Conservation (phyloP, 1,284 basidiomycete species). For the Heterobasidion occidentale region DNA sequence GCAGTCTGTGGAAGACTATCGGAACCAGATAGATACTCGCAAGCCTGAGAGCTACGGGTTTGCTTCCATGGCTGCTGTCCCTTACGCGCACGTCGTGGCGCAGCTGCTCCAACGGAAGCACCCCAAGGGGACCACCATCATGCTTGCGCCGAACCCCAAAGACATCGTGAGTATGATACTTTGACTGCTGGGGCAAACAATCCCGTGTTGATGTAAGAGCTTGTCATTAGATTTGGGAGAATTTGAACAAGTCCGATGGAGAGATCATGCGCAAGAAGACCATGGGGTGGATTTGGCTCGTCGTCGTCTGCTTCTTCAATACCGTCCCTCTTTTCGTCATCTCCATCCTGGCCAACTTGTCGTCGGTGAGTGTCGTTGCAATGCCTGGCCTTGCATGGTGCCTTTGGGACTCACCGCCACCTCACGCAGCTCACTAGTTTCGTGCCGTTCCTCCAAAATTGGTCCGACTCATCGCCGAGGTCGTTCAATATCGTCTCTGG, state of each 20-base stretch:
- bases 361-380: slow-evolving; percentile 40
- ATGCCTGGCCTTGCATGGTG: slow-evolving; percentile 1
- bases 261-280: slow-evolving; percentile 61
- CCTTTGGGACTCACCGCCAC: not conserved
- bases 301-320: slow-evolving; percentile 81
- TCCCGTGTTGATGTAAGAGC: slow-evolving; percentile 5
- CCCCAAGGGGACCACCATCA: slow-evolving; percentile 64
- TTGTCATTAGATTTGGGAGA: slow-evolving; percentile 71
- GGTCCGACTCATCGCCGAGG: slow-evolving; percentile 51
- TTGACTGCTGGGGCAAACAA: slow-evolving; percentile 7
- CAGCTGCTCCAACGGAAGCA: slow-evolving; percentile 59
- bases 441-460: slow-evolving; percentile 63
- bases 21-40: slow-evolving; percentile 63
- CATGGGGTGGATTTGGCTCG: slow-evolving; percentile 72
- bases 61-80: slow-evolving; percentile 88
- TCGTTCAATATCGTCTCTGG: slow-evolving; percentile 78
- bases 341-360: slow-evolving; percentile 75
- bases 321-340: slow-evolving; percentile 82
- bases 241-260: slow-evolving; percentile 68
- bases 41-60: slow-evolving; percentile 90
- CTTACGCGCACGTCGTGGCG: slow-evolving; percentile 84
- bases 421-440: slow-evolving; percentile 47
- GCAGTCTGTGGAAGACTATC: slow-evolving; percentile 72
- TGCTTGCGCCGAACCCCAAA: slow-evolving; percentile 78
- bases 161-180: slow-evolving; percentile 55